Evolutionary conservation across 352 stramenopile species (phyloP).

Genomic region (Pelagophyceae sp.): DNA sequence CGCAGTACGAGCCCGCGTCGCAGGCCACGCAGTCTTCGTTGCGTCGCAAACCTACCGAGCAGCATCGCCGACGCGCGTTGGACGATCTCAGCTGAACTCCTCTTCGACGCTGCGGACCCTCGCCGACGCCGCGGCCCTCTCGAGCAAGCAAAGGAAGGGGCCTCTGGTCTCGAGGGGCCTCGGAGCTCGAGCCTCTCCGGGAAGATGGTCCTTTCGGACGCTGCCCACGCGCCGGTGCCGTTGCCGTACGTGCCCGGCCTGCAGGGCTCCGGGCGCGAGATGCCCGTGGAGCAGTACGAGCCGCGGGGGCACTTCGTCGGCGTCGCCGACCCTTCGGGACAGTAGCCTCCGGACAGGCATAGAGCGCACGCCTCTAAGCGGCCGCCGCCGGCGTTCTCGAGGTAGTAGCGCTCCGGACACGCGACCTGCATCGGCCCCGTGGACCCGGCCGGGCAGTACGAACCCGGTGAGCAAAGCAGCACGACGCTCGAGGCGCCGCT

Average conservation of each 20-base stretch:
- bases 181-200: too few relatives aligned
- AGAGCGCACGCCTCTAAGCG: constrained; percentile 46
- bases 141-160: too few relatives aligned
- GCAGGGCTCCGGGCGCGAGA: constrained; percentile 63
- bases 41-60: too few relatives aligned
- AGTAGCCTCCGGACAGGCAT: constrained; percentile 43
- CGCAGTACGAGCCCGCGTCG: constrained; percentile 77
- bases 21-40: constrained; percentile 73
- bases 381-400: constrained; percentile 44
- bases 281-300: constrained; percentile 54
- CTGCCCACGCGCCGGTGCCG: constrained; percentile 45
- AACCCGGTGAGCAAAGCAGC: constrained; percentile 58
- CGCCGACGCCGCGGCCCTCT: too few relatives aligned
- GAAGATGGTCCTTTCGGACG: too few relatives aligned
- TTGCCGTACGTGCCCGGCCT: constrained; percentile 78
- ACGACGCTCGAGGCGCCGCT: neutral
- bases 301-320: constrained; percentile 55
- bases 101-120: too few relatives aligned
- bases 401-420: constrained; percentile 55
- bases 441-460: constrained; percentile 66
- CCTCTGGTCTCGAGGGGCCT: too few relatives aligned
- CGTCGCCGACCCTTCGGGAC: constrained; percentile 48
- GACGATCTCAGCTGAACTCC: too few relatives aligned
- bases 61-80: too few relatives aligned
- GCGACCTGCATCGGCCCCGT: constrained; percentile 38